A percentile compares a stretch with the other conserved stretches of the same genome.
Evolutionary conservation across 2,329 filamentous ascomycete genomes (phyloP).

Genomic region (Clonostachys chloroleuca): DNA sequence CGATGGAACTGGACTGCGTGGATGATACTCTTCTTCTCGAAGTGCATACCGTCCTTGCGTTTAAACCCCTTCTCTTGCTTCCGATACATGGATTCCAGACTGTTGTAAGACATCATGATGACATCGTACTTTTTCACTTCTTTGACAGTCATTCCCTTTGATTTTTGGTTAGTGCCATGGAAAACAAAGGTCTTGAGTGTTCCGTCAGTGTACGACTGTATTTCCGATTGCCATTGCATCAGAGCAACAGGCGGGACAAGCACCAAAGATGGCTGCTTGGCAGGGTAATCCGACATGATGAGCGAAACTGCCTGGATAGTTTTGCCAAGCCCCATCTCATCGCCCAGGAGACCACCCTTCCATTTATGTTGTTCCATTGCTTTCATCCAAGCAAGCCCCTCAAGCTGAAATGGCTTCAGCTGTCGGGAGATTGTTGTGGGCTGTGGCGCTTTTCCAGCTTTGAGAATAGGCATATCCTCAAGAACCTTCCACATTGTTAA

Average conservation of each 20-base stretch:
- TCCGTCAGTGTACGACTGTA: conserved; percentile 77
- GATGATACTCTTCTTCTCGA: conserved; percentile 73
- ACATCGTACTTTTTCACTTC: conserved; percentile 83
- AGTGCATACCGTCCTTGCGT: conserved; percentile 74
- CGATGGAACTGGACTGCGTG: conserved; percentile 87
- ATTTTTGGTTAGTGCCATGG: conserved; percentile 80
- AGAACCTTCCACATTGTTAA: conserved; percentile 81
- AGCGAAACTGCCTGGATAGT: conserved; percentile 97
- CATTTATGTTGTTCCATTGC: conserved; percentile 82
- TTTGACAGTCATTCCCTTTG: conserved; percentile 70
- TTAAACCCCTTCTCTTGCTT: conserved; percentile 90
- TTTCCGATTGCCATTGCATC: conserved; percentile 91
- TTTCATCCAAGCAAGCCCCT: conserved; percentile 92
- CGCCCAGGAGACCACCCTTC: conserved; percentile 85
- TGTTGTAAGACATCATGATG: conserved; percentile 95
- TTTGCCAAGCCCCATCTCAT: conserved; percentile 99
- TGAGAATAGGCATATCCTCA: conserved; percentile 62
- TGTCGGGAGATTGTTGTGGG: conserved; percentile 75
- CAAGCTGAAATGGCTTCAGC: conserved; percentile 89
- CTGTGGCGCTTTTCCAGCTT: conserved; percentile 35
- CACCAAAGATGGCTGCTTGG: conserved; percentile 76
- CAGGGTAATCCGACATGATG: conserved; percentile 94
- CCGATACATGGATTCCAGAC: conserved; percentile 85
- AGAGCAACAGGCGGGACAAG: conserved; percentile 89
- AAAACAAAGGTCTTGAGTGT: conserved; percentile 87